Evolutionary conservation across 2,329 filamentous ascomycete species (phyloP).

Genomic region (Magnaporthiopsis incrustans): DNA sequence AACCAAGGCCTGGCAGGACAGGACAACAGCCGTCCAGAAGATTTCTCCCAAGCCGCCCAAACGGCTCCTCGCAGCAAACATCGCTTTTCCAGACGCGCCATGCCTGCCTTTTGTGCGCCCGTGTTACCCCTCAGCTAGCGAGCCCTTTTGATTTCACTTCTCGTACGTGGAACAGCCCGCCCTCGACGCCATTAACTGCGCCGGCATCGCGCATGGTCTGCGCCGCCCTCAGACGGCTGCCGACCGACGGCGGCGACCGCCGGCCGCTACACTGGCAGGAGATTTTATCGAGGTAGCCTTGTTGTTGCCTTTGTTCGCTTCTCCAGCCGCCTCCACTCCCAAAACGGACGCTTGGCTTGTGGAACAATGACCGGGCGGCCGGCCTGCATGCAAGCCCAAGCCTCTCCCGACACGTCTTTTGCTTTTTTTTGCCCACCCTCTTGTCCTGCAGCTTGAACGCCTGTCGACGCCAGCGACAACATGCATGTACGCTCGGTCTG

Average conservation of each 20-base stretch:
- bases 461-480: not conserved
- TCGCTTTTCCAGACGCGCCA: not conserved
- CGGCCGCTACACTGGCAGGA: not conserved
- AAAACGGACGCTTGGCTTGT: not conserved
- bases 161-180: not conserved
- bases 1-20: too few relatives aligned
- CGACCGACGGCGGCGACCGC: not conserved
- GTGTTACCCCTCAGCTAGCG: not conserved
- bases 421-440: not conserved
- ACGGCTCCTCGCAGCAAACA: not conserved
- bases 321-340: not conserved
- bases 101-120: not conserved
- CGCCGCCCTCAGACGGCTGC: not conserved
- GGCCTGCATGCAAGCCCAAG: not conserved
- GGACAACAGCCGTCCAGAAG: not conserved
- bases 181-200: not conserved
- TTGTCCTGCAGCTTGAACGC: not conserved
- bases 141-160: not conserved
- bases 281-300: not conserved
- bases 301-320: not conserved
- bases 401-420: not conserved
- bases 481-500: not conserved
- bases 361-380: not conserved
- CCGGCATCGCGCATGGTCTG: not conserved
- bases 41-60: not conserved